Percentiles rank a stretch among this genome's conserved stretches.
These are phyloP conservation scores for Coemansia umbellata DNA, from an alignment of 192 early-diverging fungal species.

Conservation along the genomic window DNA sequence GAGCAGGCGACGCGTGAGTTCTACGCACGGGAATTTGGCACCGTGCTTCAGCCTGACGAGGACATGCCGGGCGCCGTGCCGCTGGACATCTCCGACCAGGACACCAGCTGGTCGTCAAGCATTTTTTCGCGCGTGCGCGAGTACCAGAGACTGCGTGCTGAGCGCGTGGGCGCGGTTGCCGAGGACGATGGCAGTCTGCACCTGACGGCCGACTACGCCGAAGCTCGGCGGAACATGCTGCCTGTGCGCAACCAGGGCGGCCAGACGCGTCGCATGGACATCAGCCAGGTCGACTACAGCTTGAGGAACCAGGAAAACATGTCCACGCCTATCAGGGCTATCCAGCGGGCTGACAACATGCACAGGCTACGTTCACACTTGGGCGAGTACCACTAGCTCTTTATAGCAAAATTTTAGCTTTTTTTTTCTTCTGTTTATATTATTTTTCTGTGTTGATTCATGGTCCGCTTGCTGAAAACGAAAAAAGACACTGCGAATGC, in stretches of 20 bases:
- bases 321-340: constrained; percentile 31
- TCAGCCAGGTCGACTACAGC: constrained; percentile 12
- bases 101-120: constrained; percentile 32
- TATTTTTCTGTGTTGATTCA: no score
- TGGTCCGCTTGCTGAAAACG: no score
- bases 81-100: constrained; percentile 46
- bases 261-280: constrained; percentile 9
- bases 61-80: constrained; percentile 42
- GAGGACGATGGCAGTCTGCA: constrained; percentile 49
- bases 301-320: constrained; percentile 8
- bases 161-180: constrained; percentile 36
- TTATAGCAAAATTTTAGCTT: background rate
- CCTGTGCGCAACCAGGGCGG: background rate
- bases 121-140: constrained; percentile 35
- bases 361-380: constrained; percentile 15
- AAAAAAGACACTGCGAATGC: no score
- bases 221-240: constrained; percentile 2
- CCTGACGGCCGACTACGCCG: constrained; percentile 23
- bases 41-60: constrained; percentile 1
- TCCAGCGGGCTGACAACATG: constrained; percentile 35
- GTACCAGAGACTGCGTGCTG: constrained; percentile 39
- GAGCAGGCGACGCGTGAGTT: constrained; percentile 41
- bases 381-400: constrained; percentile 1
- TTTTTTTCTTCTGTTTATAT: background rate
- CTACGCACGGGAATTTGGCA: constrained; percentile 39